Evolutionary conservation across 208 protist species (phyloP).

Genomic region (Phytomonas francai): DNA sequence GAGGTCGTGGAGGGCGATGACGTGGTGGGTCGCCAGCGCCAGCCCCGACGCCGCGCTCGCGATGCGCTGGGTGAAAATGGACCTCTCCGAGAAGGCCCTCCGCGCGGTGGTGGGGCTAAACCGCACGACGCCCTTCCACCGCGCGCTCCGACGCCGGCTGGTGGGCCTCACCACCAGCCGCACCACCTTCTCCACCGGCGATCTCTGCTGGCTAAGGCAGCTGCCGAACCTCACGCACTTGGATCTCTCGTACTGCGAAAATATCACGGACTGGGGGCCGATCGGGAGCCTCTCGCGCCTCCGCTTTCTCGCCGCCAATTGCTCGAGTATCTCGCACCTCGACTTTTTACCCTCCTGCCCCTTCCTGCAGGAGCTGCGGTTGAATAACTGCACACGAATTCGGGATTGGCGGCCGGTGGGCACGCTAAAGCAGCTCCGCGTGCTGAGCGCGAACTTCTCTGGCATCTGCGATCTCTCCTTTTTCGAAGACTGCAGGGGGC

Average conservation of each 20-base stretch:
- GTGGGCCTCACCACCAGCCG: background rate
- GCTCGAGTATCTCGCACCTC: background rate
- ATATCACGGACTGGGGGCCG: background rate
- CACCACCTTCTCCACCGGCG: background rate
- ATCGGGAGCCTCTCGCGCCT: background rate
- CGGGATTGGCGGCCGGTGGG: background rate
- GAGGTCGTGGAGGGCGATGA: background rate
- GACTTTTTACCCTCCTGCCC: background rate
- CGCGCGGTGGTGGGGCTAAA: background rate
- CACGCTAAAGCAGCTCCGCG: background rate
- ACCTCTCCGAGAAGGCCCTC: background rate
- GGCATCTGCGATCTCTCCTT: background rate
- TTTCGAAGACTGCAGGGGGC: background rate
- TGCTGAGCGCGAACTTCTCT: background rate
- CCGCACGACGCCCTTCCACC: background rate
- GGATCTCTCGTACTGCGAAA: background rate
- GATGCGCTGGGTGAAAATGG: background rate
- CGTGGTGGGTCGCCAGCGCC: background rate
- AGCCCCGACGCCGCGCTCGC: background rate
- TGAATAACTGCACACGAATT: background rate
- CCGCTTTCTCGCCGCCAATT: background rate
- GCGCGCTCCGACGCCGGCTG: background rate
- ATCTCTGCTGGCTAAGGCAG: background rate
- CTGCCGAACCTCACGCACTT: background rate
- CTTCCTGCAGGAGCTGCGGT: background rate